Conservation (phyloP, 441 rosid species). For the Croton laevigatus region DNA sequence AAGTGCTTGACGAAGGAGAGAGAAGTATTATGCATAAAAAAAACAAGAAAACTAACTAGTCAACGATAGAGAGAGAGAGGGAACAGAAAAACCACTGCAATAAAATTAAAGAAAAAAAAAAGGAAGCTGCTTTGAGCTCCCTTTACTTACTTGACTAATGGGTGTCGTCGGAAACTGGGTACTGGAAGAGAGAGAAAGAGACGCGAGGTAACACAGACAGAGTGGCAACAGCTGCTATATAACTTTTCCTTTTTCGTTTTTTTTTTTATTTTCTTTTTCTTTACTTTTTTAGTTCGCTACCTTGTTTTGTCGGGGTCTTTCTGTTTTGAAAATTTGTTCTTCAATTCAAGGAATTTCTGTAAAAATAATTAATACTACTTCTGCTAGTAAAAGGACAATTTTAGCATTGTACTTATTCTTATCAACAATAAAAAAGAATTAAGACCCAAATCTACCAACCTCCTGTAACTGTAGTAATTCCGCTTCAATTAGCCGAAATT, state of each 20-base stretch:
- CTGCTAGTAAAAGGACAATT: too few species aligned
- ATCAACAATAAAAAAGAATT: too few species aligned
- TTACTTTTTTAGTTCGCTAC: neutral
- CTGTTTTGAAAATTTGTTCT: neutral
- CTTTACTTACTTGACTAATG: constrained; percentile 4
- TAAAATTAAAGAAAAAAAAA: neutral
- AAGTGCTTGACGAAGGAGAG: neutral
- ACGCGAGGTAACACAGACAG: neutral
- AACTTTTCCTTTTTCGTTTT: neutral
- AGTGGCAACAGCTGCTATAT: constrained; percentile 1
- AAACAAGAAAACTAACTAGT: neutral
- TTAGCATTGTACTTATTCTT: too few species aligned
- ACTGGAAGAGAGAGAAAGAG: neutral
- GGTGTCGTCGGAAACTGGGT: constrained; percentile 17
- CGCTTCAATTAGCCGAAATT: too few species aligned
- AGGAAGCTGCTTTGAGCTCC: neutral
- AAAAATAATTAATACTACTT: too few species aligned
- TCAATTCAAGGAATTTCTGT: too few species aligned
- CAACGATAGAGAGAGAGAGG: neutral
- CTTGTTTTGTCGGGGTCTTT: neutral
- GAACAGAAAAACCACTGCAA: neutral
- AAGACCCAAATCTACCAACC: too few species aligned
- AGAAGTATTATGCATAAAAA: neutral
- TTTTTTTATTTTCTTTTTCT: neutral
- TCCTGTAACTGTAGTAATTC: too few species aligned